Evolutionary conservation across 73 alveolate genomes (phyloP), one percentile per base, ranked within the genome.

Genomic region (Paramecium biaurelia): DNA sequence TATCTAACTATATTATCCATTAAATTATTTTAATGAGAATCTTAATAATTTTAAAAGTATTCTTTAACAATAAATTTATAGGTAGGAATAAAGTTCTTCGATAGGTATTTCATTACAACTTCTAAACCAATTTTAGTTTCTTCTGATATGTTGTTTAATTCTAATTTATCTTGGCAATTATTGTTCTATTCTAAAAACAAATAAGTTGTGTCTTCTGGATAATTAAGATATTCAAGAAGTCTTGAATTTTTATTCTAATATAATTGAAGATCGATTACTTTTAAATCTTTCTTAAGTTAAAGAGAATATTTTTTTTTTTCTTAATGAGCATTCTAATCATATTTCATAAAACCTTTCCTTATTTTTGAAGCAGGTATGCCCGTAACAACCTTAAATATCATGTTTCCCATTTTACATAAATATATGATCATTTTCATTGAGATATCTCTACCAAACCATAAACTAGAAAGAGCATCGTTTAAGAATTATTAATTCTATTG

Each of bases 381-480:
- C 8, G 84, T 63, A 6, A 30, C 24, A 14, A 63, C 45, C 26
- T 63, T 63, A 63, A 26, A 63, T 26, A 63, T 63, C 84, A 63
- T 63, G 28, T 63, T 63, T 24, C 84, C 84, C 45, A 30, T 63
- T 26, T 26, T 63, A 63, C 84, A 63, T 63, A 63, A 63, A 63
- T 30, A 63, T 12, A 63, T 63, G 5, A 63, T 30, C 15, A 63
- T 63, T 63, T 26, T 30, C 49, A 32, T 63, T 11, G 84, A 26
- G 28, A 63, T 63, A 63, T 63, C 84, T 32, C 45, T 30, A 23
- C 84, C 84, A 63, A 63, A 63, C 84, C 84, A 63, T 63, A 12
- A 63, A 4, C 28, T 30, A 23, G 43, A 63, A 23, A 63, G 47
- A 32, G 21, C 21, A 8, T 21, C 43, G 2, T 53, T 23, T 3